Base-by-base conservation (phyloP, 164 flowering plant genomes). In the Umbilicus rupestris region DNA sequence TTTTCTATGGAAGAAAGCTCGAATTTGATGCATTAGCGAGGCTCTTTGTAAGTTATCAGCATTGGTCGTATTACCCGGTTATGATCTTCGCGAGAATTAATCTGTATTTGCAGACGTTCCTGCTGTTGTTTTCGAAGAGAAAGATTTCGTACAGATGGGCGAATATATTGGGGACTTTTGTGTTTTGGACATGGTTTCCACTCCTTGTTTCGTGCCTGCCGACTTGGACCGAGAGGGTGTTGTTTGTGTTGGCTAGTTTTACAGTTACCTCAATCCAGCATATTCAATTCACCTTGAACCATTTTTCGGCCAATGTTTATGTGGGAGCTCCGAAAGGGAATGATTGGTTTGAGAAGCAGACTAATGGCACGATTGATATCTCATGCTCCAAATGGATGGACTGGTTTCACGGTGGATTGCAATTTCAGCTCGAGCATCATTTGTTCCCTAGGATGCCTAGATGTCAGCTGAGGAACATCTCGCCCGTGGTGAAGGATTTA, bases 341-440 rank as follows among this genome's bases (percentile, higher is more conserved):
- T 52, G 82, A 86, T 44, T 86, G 90, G 90, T 84, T 81, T 57
- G 82, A 82, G 75, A 82, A 76, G 64, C 90, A 86, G 70, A 81
- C 88, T 0, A 58, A 50, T 26, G 90, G 90, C 20, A 78, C 85
- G 0, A 71, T 86, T 1, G 80, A 86, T 63, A 81, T 86, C 12
- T 29, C 77, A 2, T 84, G 87, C 60, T 63, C 87, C 0, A 22
- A 82, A 11, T 80, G 83, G 83, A 84, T 86, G 91, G 91, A 86
- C 72, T 86, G 88, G 88, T 79, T 81, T 39, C 84, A 78, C 70
- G 92, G 92, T 20, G 92, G 92, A 17, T 66, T 86, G 52, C 92
- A 86, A 52, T 86, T 80, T 66, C 92, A 86, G 82, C 70, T 85
- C 16, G 92, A 87, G 74, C 92, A 85, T 66, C 89, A 87, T 73